Evolutionary conservation across 768 basidiomycete genomes (phyloP), one percentile per base, ranked within the genome.

Genomic region (Serendipita sp.): DNA sequence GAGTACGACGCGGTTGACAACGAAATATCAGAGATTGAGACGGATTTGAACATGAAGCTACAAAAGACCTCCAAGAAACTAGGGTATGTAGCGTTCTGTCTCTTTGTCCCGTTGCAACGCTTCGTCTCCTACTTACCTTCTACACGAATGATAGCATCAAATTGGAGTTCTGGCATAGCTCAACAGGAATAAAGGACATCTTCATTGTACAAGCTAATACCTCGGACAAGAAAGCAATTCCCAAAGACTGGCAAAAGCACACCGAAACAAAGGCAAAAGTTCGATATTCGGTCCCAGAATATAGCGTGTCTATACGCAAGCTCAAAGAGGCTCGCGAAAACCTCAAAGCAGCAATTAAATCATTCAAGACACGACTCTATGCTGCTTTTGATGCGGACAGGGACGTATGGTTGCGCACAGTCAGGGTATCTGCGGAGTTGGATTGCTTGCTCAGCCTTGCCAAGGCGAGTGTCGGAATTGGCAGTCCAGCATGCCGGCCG

Each of bases 291-390:
- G 85, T 92, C 3, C 85, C 85, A 0, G 78, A 86, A 26, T 79
- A 92, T 2, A 81, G 83, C 63, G 68, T 79, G 3, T 82, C 82
- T 31, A 81, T 98, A 60, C 84, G 90, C 20, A 74, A 82, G 63
- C 78, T 96, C 33, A 98, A 98, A 73, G 96, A 99, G 74, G 93
- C 91, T 2, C 82, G 90, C 43, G 96, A 99, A 73, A 90, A 83
- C 62, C 84, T 87, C 42, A 88, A 78, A 64, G 79, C 81, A 2
- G 83, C 84, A 3, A 82, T 91, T 74, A 92, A 87, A 71, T 79
- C 82, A 9, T 99, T 97, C 76, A 89, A 86, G 70, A 80, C 76
- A 69, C 81, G 84, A 42, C 75, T 94, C 17, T 95, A 79, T 67
- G 80, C 76, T 30, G 88, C 91, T 72, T 93, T 94, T 68, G 89